Base-by-base conservation (phyloP, 2,329 filamentous ascomycete genomes). In the Pseudogymnoascus sp. region DNA sequence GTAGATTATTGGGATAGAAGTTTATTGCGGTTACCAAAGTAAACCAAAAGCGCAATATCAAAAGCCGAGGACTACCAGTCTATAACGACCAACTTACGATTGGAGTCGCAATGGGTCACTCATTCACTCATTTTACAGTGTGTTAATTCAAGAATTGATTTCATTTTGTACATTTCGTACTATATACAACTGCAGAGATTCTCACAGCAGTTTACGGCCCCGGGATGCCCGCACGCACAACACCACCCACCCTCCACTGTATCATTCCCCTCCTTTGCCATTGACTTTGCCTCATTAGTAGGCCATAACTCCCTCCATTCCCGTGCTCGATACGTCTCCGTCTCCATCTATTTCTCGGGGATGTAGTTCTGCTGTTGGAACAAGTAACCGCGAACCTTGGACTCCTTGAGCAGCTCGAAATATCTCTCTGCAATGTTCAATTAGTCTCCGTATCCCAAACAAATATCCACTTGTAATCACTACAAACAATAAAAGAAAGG, bases 351-450 rank as follows among this genome's bases (percentile, higher is more conserved):
- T 62, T 69, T 56, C 78, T 87, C 82, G 61, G 79, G 76, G 65
- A 87, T 74, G 76, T 90, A 90, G 79, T 92, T 91, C 74, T 89
- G 87, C 78, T 93, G 89, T 72, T 91, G 79, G 70, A 91, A 92
- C 67, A 91, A 79, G 75, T 90, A 91, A 65, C 90, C 90, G 79
- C 86, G 88, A 74, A 93, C 82, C 78, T 90, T 89, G 72, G 88
- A 82, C 67, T 88, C 83, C 78, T 89, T 88, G 69, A 95, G 79
- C 69, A 93, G 79, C 76, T 91, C 83, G 67, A 95, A 82, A 74
- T 93, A 95, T 73, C 88, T 85, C 75, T 92, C 89, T 93, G 74
- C 63, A 25, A 21, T 5, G 60, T 53, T 66, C 31, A 65, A 65
- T 66, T 38, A 66, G 59, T 62, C 34, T 53, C 63, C 34, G 34